Percentiles rank a stretch among this genome's conserved stretches.
Conservation (phyloP, 208 protist species). For the Crithidia sp. region DNA sequence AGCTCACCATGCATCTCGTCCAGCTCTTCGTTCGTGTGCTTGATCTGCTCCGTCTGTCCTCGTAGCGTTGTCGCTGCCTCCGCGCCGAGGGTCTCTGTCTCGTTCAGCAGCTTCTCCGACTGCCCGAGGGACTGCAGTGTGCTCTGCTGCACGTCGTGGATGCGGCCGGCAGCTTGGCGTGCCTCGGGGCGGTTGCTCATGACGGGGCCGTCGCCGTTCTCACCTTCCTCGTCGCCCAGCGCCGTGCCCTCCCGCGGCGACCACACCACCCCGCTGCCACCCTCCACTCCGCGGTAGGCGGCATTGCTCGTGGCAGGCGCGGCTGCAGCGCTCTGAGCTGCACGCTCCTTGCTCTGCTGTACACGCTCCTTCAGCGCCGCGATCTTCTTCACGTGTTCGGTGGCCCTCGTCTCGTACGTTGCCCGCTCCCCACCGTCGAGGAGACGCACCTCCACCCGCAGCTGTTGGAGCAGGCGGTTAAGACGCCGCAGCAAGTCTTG, state of each 20-base stretch:
- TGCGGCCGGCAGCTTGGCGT: constrained; percentile 35
- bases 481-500: constrained; percentile 49
- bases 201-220: constrained; percentile 34
- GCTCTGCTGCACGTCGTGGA: constrained; percentile 62
- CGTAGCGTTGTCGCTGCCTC: constrained; percentile 68
- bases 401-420: constrained; percentile 29
- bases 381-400: constrained; percentile 33
- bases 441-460: constrained; percentile 65
- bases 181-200: constrained; percentile 41
- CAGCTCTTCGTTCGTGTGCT: constrained; percentile 60
- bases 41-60: constrained; percentile 80
- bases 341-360: constrained; percentile 30
- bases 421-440: constrained; percentile 44
- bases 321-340: constrained; percentile 7
- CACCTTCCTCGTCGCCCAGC: not conserved
- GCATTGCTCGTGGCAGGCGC: not conserved
- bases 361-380: constrained; percentile 24
- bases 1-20: constrained; percentile 59
- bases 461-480: constrained; percentile 58
- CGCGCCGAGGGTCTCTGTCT: constrained; percentile 69
- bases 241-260: constrained; percentile 18
- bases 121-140: constrained; percentile 62
- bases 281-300: constrained; percentile 1
- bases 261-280: constrained; percentile 16
- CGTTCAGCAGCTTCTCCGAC: constrained; percentile 68